Evolutionary conservation across 441 rosid genomes (phyloP), one percentile per base, ranked within the genome.

Genomic region (Arabidopsis lyrata): DNA sequence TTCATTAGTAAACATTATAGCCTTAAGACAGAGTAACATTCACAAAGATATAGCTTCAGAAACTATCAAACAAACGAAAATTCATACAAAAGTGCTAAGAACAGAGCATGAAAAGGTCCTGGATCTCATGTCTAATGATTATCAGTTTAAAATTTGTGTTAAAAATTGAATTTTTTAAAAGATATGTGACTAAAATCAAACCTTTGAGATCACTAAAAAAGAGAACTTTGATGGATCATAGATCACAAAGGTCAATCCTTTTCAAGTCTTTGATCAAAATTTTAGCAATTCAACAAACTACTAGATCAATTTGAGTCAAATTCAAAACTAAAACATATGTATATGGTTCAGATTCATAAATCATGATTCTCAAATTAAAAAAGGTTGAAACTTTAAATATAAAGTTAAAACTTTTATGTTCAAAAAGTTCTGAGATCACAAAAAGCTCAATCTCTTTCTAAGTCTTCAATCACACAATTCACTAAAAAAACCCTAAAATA

Each of bases 401-500:
- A 29, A 56, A 39, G 49, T 50, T 10, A 73, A 45, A 22, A 3
- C 42, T 55, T 42, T 38, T 12, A 11, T 29, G 35, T 53, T 32
- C 3, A 36, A 48, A 73, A 27, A 57, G 44, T 18, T 18, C 16
- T 6, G 9, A 47, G 3, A 54, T 61, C 12, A 41, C 15, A 52
- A 54, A 75, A 75, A 75, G 24, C 34, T 15, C 6, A 29, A 75
- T 41, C 10, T 42, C 22, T 34, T 75, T 74, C 27, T 22, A 50
- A 14, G 11, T 22, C 12, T 47, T 7, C 22, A 39, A 63, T 63
- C 56, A 47, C 31, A 63, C n/a, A 58, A 47, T 0, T 29, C 36
- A 54, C 52, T 20, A 72, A 73, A 73, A 73, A 47, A 73, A 34
- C 58, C 70, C 6, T 68, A 68, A 55, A 54, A 14, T 60, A 73